Base-by-base conservation (phyloP, 495 filamentous ascomycete genomes). In the Penicillium psychrofluorescens region DNA sequence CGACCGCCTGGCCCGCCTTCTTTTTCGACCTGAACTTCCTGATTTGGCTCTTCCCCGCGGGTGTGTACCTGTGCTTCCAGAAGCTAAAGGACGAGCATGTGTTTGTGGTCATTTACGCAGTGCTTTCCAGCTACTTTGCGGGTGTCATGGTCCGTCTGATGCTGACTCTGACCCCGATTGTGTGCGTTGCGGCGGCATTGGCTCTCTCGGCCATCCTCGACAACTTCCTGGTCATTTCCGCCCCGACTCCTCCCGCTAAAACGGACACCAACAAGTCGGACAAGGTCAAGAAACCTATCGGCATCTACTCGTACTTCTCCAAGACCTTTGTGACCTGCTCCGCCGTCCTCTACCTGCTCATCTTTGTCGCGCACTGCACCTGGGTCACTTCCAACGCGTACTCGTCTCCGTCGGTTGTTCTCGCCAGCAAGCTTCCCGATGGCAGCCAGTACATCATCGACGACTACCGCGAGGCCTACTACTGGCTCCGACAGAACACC, bases 301-400 rank as follows among this genome's bases (percentile, higher is more conserved):
- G 94, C 14, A 83, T 99, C 45, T 90, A 89, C 66, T 85, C 82
- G 11, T 75, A 74, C 40, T 63, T 89, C 41, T 95, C 90, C 16
- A 96, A 95, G 71, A 51, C 74, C 22, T 68, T 83, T 40, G 76
- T 94, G 16, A 79, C 86, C n/a, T 74, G 72, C 28, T 73, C 80
- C 6, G 70, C 91, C 50, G 81, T 79, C 2, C 53, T 81, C 40
- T 99, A 96, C 58, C 79, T 99, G 11, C 70, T 99, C 38, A 61
- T 97, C 35, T 99, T 97, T 51, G 94, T 99, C 36, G 78, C 90
- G 35, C 94, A 99, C 70, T 97, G 94, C 67, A 99, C 94, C 4
- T 99, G 94, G 92, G 94, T 99, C 15, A 99, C 94, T 9, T 96
- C 91, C 1, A 97, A 96, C 56, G 94, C 94, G 8, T 99, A 99